These are phyloP conservation scores for Scytalidium sp. DNA, from an alignment of 2,329 filamentous ascomycete species.

Conservation along the genomic window DNA sequence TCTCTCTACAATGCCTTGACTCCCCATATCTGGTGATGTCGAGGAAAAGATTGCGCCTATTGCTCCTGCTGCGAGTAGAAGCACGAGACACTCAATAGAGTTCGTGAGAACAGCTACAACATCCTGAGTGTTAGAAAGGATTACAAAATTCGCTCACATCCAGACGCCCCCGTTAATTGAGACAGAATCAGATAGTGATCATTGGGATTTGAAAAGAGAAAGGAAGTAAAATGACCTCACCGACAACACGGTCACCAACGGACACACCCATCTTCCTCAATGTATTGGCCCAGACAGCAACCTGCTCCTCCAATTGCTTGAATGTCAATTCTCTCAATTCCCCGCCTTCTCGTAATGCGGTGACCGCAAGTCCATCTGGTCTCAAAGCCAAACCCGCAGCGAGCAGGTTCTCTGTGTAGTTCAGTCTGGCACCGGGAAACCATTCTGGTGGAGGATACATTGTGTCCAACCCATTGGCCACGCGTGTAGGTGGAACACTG, in stretches of 20 bases:
- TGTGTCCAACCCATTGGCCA: constrained; percentile 64
- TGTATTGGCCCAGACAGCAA: background rate
- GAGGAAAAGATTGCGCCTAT: constrained; percentile 72
- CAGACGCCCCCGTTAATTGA: constrained; percentile 53
- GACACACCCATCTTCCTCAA: background rate
- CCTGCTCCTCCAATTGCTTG: background rate
- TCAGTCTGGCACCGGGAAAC: constrained; percentile 70
- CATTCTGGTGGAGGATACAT: constrained; percentile 70
- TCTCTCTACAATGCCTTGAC: constrained; percentile 71
- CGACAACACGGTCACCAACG: background rate
- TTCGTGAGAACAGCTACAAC: constrained; percentile 72
- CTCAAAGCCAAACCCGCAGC: constrained; percentile 55
- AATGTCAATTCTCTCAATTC: constrained; percentile 16
- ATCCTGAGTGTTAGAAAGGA: too few relatives aligned
- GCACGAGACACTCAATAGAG: constrained; percentile 65
- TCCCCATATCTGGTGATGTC: constrained; percentile 76
- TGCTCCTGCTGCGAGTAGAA: constrained; percentile 62
- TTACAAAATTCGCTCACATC: too few relatives aligned
- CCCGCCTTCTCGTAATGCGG: constrained; percentile 68
- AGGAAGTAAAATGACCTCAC: background rate
- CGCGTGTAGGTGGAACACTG: constrained; percentile 16
- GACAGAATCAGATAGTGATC: background rate
- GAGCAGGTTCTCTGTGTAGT: constrained; percentile 76
- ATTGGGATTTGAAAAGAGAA: background rate
- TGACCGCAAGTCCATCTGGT: constrained; percentile 64